Evolutionary conservation across 2,329 filamentous ascomycete genomes (phyloP).

Genomic region (Akanthomyces uredinophilus): DNA sequence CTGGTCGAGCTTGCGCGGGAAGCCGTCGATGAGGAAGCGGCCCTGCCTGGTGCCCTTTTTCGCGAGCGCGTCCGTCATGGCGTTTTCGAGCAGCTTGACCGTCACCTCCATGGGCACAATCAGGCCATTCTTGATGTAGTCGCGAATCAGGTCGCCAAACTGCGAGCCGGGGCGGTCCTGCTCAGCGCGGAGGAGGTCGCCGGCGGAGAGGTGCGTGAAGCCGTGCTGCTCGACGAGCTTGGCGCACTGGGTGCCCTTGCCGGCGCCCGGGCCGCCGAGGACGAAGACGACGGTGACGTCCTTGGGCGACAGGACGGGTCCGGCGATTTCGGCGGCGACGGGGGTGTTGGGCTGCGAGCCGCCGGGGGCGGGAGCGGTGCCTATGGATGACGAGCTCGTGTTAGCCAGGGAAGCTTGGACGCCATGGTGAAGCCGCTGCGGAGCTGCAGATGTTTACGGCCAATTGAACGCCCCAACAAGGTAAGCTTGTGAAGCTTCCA

Average conservation of each 20-base stretch:
- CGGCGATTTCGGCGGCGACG: constrained; percentile 36
- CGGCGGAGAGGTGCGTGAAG: constrained; percentile 90
- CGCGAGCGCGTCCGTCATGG: constrained; percentile 67
- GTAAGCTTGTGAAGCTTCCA: background rate
- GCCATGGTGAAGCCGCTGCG: background rate
- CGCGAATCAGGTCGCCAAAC: constrained; percentile 88
- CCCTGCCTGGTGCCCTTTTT: constrained; percentile 45
- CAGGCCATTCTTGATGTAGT: constrained; percentile 87
- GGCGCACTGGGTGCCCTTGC: constrained; percentile 93
- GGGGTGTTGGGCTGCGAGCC: constrained; percentile 37
- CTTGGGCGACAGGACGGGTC: constrained; percentile 65
- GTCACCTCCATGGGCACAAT: constrained; percentile 99
- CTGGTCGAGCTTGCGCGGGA: constrained; percentile 97
- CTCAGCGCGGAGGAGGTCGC: constrained; percentile 89
- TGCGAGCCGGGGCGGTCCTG: constrained; percentile 80
- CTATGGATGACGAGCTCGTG: background rate
- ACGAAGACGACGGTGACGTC: constrained; percentile 94
- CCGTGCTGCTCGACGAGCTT: constrained; percentile 82
- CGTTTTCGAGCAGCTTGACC: constrained; percentile 86
- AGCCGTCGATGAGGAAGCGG: constrained; percentile 76
- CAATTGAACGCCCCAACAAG: background rate
- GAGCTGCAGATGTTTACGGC: background rate
- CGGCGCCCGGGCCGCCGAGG: constrained; percentile 89
- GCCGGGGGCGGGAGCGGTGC: constrained; percentile 20
- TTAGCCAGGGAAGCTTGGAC: background rate